Evolutionary conservation across 1,284 basidiomycete species (phyloP).

Genomic region (Hemileia vastatrix): DNA sequence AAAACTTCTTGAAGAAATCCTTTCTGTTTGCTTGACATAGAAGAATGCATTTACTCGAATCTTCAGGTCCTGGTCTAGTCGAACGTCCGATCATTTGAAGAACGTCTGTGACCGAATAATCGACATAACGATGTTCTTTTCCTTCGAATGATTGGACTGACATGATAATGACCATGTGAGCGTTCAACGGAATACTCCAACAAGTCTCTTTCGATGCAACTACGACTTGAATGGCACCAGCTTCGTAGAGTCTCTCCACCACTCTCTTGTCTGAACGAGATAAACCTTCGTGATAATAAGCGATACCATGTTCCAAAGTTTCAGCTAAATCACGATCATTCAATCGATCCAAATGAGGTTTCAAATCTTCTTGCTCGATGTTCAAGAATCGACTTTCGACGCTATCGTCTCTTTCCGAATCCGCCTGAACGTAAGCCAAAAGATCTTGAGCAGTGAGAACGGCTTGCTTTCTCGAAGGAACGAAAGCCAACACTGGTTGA

Average conservation of each 20-base stretch:
- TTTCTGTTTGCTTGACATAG: constrained; percentile 96
- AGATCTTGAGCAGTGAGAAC: constrained; percentile 84
- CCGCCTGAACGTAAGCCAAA: constrained; percentile 75
- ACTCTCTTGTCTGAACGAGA: constrained; percentile 84
- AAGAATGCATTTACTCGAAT: constrained; percentile 80
- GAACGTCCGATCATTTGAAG: constrained; percentile 97
- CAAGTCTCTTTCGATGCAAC: constrained; percentile 93
- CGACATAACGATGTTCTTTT: constrained; percentile 82
- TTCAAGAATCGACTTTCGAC: constrained; percentile 80
- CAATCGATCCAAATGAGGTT: constrained; percentile 77
- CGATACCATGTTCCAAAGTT: constrained; percentile 77
- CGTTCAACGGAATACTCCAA: constrained; percentile 83
- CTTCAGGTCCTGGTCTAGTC: constrained; percentile 73
- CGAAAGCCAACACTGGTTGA: constrained; percentile 83
- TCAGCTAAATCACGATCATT: constrained; percentile 68
- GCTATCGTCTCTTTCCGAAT: too few species aligned
- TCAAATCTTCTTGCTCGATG: constrained; percentile 69
- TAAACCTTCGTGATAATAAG: constrained; percentile 89
- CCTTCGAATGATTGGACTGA: constrained; percentile 84
- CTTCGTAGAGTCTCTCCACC: constrained; percentile 79
- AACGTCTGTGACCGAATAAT: constrained; percentile 94
- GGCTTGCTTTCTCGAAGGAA: constrained; percentile 86
- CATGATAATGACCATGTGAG: constrained; percentile 98
- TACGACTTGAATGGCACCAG: constrained; percentile 86
- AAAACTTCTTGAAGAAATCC: constrained; percentile 97